Evolutionary conservation across 2,329 filamentous ascomycete species (phyloP).

Genomic region (Phialophora chinensis): DNA sequence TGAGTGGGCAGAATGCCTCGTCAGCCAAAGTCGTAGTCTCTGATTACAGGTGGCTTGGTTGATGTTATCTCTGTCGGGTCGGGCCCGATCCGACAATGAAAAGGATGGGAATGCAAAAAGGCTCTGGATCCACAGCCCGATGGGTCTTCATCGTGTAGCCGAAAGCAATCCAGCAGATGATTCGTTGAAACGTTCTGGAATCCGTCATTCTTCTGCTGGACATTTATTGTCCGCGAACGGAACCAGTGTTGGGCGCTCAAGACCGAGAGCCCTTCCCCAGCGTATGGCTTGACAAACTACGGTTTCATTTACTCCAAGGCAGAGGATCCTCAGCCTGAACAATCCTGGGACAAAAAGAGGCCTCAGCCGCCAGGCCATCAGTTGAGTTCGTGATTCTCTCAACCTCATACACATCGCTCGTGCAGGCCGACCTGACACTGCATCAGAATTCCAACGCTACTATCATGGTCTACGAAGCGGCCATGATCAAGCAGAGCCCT

Average conservation of each 20-base stretch:
- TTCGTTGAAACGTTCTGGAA: not conserved
- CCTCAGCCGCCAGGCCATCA: constrained; percentile 1
- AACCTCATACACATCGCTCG: not conserved
- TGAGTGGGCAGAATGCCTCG: not conserved
- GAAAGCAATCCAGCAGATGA: not conserved
- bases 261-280: not conserved
- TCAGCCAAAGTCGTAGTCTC: not conserved
- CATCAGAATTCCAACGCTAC: not conserved
- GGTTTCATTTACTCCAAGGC: not conserved
- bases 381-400: not conserved
- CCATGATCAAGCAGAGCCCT: constrained; percentile 12
- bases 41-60: not conserved
- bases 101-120: not conserved
- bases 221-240: not conserved
- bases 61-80: constrained; percentile 6
- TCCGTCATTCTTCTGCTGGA: not conserved
- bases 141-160: not conserved
- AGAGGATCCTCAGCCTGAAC: not conserved
- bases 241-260: not conserved
- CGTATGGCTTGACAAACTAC: not conserved
- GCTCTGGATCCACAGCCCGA: not conserved
- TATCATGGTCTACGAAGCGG: not conserved
- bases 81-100: constrained; percentile 10
- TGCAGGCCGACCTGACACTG: not conserved
- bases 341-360: not conserved